Evolutionary conservation across 164 flowering plant genomes (phyloP).

Genomic region (Kingdonia uniflora): DNA sequence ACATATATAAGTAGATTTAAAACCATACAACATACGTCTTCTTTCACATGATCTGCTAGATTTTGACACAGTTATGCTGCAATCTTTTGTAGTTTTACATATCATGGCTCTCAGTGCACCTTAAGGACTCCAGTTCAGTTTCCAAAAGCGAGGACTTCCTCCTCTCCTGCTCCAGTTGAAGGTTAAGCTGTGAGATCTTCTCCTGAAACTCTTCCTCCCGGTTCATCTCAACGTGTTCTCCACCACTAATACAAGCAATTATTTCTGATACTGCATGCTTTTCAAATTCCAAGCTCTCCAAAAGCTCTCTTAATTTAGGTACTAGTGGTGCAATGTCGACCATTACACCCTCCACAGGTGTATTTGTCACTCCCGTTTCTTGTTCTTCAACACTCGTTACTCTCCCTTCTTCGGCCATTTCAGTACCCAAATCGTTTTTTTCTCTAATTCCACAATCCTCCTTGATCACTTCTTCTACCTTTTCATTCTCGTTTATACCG

Average conservation of each 20-base stretch:
- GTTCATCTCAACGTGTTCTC: slow-evolving; percentile 8
- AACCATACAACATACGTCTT: no score
- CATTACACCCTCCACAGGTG: not conserved
- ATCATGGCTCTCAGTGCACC: not conserved
- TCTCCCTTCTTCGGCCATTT: not conserved
- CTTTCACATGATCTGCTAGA: no score
- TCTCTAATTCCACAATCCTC: no score
- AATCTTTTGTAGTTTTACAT: no score
- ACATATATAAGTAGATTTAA: no score
- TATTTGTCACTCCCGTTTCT: not conserved
- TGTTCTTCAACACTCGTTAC: not conserved
- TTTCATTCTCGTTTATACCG: not conserved
- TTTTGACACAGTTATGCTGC: no score
- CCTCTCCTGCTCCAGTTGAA: slow-evolving; percentile 44
- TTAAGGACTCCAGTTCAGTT: slow-evolving; percentile 28
- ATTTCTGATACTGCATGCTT: slow-evolving; percentile 24
- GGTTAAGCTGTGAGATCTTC: slow-evolving; percentile 22
- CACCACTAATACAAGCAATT: slow-evolving; percentile 20
- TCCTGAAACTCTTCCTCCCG: slow-evolving; percentile 29
- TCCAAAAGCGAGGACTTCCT: slow-evolving; percentile 33
- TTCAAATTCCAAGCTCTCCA: slow-evolving; percentile 42
- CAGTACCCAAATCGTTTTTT: not conserved
- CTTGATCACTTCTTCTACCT: not conserved
- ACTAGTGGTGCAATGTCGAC: slow-evolving; percentile 17
- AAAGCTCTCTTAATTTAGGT: slow-evolving; percentile 19